Evolutionary conservation across 176 grass and related monocot species (phyloP), one percentile per base, ranked within the genome.

Genomic region (Miscanthus lutarioriparius): DNA sequence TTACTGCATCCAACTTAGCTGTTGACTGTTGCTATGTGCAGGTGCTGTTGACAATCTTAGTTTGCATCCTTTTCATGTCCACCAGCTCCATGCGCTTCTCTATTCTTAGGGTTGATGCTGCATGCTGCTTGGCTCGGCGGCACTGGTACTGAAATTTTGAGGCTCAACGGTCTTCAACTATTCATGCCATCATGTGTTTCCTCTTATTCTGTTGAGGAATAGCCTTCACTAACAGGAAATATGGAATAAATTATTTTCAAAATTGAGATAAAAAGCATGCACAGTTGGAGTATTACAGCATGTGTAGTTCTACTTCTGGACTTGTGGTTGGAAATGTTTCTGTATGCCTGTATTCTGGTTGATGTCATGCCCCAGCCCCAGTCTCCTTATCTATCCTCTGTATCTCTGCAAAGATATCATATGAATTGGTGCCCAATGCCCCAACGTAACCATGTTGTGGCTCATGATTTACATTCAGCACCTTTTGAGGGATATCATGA

Each of bases 181-280:
- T 74, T 41, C 22, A 38, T 54, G 27, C 7, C 47, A 59, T 76
- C 22, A 39, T 67, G 44, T 77, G 20, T 72, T 75, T 82, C 56
- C 67, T 44, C 56, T 1, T 58, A 70, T 68, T 74, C 48, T 67
- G 4, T 61, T 59, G 61, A 68, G 45, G 80, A 48, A 7, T 86
- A 74, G 3, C 81, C 45, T 83, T 39, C 54, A 17, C 67, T 83
- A 51, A 75, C 17, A 80, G 8, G 38, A 75, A 76, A 80, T n/a
- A 41, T 48, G 37, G 16, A 68, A 90, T 83, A 90, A 51, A 32
- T 40, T 75, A 4, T 79, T 48, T 53, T 61, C 13, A 49, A 33
- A 69, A 17, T 41, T 74, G 28, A 32, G 16, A 86, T 49, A 53
- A 59, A 48, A 36, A 72, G 3, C 22, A 45, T n/a, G 0, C 74